Percentiles rank a stretch among this genome's conserved stretches.
Evolutionary conservation across 129 eudicot species (phyloP).

Genomic region (Logfia minima): DNA sequence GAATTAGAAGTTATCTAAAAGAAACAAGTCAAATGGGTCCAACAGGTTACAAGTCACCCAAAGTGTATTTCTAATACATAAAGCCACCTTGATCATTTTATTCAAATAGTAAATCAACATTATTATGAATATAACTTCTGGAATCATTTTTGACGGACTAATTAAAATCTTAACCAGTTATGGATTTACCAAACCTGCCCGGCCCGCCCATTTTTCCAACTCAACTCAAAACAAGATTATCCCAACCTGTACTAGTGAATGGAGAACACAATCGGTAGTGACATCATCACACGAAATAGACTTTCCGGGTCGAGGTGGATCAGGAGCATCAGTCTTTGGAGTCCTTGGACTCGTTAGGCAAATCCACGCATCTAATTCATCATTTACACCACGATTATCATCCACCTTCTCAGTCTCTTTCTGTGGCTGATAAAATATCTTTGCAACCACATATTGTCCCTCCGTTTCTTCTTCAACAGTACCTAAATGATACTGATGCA

Average conservation of each 20-base stretch:
- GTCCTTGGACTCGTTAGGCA: slow-evolving; percentile 58
- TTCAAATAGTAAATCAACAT: background rate
- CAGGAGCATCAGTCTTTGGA: slow-evolving; percentile 60
- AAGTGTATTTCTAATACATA: background rate
- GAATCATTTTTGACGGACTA: background rate
- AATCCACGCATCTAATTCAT: slow-evolving; percentile 43
- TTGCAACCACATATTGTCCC: slow-evolving; percentile 76
- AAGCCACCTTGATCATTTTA: background rate
- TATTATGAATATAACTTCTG: background rate
- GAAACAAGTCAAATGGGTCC: background rate
- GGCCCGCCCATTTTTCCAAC: background rate
- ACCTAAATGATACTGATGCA: slow-evolving; percentile 95
- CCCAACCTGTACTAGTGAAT: slow-evolving; percentile 47
- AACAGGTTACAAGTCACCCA: background rate
- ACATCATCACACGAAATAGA: slow-evolving; percentile 44
- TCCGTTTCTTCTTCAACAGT: slow-evolving; percentile 71
- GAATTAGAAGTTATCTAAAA: background rate
- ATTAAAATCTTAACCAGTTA: background rate
- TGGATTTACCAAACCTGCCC: background rate
- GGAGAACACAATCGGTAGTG: slow-evolving; percentile 22
- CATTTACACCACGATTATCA: slow-evolving; percentile 24
- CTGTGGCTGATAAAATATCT: slow-evolving; percentile 62
- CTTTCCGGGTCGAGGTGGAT: slow-evolving; percentile 56
- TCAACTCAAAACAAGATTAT: slow-evolving; percentile 10
- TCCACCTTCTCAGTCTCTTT: slow-evolving; percentile 49